Conservation (phyloP, 2,329 filamentous ascomycete species). For the Cadophora gregata region DNA sequence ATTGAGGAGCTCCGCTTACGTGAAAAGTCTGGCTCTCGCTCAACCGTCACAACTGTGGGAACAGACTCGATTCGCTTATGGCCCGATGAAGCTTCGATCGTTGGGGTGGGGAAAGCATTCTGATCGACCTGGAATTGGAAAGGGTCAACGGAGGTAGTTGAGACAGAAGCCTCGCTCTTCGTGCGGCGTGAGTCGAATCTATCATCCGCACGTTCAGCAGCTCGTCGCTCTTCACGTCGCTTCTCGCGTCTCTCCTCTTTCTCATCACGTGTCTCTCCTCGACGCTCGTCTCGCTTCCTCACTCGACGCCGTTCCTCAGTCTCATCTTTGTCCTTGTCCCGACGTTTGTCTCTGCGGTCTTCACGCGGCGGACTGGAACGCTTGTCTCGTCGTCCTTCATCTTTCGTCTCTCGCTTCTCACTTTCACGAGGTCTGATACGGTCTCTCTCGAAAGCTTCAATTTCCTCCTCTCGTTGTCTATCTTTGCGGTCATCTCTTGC, state of each 20-base stretch:
- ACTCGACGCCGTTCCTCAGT: constrained; percentile 34
- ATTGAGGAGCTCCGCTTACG: constrained; percentile 38
- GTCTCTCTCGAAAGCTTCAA: constrained; percentile 25
- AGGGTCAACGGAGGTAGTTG: constrained; percentile 53
- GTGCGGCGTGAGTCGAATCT: constrained; percentile 27
- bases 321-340: constrained; percentile 36
- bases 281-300: constrained; percentile 39
- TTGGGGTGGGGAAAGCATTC: constrained; percentile 57
- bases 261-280: constrained; percentile 42
- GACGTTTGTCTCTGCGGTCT: constrained; percentile 35
- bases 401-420: constrained; percentile 32
- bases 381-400: constrained; percentile 35
- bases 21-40: constrained; percentile 55
- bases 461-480: constrained; percentile 33
- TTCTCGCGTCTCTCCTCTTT: constrained; percentile 45
- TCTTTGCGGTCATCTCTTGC: constrained; percentile 42
- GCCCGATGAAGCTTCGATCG: constrained; percentile 36
- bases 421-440: constrained; percentile 24
- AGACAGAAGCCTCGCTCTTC: constrained; percentile 42
- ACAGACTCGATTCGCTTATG: constrained; percentile 32
- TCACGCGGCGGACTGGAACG: constrained; percentile 36
- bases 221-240: constrained; percentile 41
- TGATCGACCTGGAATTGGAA: constrained; percentile 64
- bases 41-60: constrained; percentile 58
- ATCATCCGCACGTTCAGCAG: constrained; percentile 25